Conservation (phyloP, 495 filamentous ascomycete genomes). For the Penicillium salamii region DNA sequence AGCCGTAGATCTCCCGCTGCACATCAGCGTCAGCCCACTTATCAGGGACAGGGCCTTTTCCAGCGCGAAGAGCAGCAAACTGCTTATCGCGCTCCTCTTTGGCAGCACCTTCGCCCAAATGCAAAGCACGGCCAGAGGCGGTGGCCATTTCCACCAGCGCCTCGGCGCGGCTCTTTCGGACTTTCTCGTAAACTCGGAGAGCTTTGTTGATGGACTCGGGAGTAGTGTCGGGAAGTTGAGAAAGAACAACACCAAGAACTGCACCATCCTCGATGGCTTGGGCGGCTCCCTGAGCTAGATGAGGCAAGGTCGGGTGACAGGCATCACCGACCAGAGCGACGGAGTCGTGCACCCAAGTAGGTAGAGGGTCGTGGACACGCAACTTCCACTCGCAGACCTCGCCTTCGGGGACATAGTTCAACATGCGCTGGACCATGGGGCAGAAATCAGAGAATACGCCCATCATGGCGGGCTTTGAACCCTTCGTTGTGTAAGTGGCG, state of each 20-base stretch:
- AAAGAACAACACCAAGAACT: slow-evolving; percentile 65
- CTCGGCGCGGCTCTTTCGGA: slow-evolving; percentile 69
- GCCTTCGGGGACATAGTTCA: slow-evolving; percentile 74
- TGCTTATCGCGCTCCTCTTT: slow-evolving; percentile 73
- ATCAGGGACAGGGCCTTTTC: slow-evolving; percentile 62
- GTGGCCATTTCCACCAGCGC: slow-evolving; percentile 69
- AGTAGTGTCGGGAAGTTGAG: slow-evolving; percentile 48
- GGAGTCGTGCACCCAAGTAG: slow-evolving; percentile 64
- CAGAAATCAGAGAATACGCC: slow-evolving; percentile 68
- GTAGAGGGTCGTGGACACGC: slow-evolving; percentile 64
- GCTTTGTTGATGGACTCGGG: slow-evolving; percentile 60
- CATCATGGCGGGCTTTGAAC: slow-evolving; percentile 66
- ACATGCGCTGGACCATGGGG: slow-evolving; percentile 67
- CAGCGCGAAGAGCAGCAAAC: slow-evolving; percentile 60
- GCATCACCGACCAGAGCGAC: slow-evolving; percentile 76
- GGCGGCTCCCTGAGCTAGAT: slow-evolving; percentile 78
- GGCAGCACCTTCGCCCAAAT: slow-evolving; percentile 70
- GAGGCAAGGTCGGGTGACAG: slow-evolving; percentile 76
- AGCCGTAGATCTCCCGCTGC: slow-evolving; percentile 72
- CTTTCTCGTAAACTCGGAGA: slow-evolving; percentile 67
- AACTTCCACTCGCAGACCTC: slow-evolving; percentile 83
- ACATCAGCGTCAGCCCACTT: slow-evolving; percentile 81
- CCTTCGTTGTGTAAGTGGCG: slow-evolving; percentile 73
- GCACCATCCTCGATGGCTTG: slow-evolving; percentile 81
- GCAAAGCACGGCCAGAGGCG: slow-evolving; percentile 61